A percentile compares a stretch with the other conserved stretches of the same genome.
Conservation (phyloP, 1,139 yeast genomes). For the Nakaseomyces bracarensis region DNA sequence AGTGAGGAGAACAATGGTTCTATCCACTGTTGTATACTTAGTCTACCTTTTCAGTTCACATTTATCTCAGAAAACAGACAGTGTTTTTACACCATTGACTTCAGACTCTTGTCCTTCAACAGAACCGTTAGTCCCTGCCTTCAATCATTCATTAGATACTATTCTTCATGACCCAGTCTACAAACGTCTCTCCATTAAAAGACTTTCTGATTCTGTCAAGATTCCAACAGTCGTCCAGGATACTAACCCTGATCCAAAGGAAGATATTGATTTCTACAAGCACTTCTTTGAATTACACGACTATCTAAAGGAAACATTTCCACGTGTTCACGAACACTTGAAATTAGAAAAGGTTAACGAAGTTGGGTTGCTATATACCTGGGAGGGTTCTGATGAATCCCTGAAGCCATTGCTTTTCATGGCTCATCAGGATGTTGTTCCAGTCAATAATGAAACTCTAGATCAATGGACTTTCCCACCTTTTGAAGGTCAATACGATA, state of each 20-base stretch:
- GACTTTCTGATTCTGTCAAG: constrained; percentile 47
- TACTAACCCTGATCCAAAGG: constrained; percentile 38
- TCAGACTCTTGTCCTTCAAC: not conserved
- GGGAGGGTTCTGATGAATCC: constrained; percentile 48
- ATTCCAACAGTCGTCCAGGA: constrained; percentile 60
- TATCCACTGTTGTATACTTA: no score
- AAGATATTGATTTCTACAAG: constrained; percentile 28
- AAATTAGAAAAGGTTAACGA: constrained; percentile 52
- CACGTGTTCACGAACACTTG: constrained; percentile 43
- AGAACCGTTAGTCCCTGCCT: not conserved
- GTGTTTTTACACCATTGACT: not conserved
- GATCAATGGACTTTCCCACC: constrained; percentile 64
- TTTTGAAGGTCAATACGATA: constrained; percentile 60
- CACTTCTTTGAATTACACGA: constrained; percentile 40
- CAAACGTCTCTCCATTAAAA: constrained; percentile 36
- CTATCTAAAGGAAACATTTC: constrained; percentile 51
- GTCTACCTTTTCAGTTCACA: no score
- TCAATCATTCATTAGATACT: constrained; percentile 12
- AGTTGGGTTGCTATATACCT: constrained; percentile 57
- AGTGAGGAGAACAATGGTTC: no score
- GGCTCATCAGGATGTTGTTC: constrained; percentile 83
- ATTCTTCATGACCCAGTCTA: constrained; percentile 36
- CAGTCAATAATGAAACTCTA: constrained; percentile 54
- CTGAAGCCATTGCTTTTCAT: constrained; percentile 60
- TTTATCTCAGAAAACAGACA: no score